Evolutionary conservation across 73 alveolate genomes (phyloP).

Genomic region (Tetrahymena thermophila): DNA sequence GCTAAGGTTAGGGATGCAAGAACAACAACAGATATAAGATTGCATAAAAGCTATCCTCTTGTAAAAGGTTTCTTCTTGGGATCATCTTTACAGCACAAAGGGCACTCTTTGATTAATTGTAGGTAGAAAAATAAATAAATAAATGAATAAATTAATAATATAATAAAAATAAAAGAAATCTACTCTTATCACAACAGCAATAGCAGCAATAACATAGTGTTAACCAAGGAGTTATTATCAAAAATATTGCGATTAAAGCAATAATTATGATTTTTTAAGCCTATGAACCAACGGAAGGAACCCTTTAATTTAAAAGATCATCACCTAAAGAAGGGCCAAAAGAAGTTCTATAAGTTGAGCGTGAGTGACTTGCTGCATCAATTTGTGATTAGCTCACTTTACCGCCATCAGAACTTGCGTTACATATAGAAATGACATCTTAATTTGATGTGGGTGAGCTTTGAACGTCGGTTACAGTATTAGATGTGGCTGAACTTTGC

Average conservation of each 20-base stretch:
- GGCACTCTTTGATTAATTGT: background rate
- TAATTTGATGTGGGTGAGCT: background rate
- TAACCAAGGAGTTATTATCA: background rate
- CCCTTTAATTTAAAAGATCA: background rate
- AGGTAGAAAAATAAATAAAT: background rate
- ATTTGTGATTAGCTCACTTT: background rate
- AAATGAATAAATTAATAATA: background rate
- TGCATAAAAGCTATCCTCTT: background rate
- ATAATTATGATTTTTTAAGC: background rate
- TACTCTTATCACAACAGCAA: background rate
- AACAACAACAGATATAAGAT: background rate
- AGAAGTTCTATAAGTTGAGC: background rate
- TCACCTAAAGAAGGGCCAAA: background rate
- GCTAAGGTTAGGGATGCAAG: background rate
- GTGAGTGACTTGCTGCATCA: background rate
- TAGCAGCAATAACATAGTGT: background rate
- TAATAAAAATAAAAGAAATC: background rate
- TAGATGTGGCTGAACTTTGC: background rate
- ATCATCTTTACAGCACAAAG: background rate
- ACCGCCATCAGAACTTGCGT: background rate
- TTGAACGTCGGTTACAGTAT: background rate
- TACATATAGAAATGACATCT: background rate
- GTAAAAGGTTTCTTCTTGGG: background rate
- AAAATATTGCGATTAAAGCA: background rate
- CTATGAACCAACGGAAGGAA: background rate